Base-by-base conservation (phyloP, 169 alveolate genomes). In the Perkinsus olseni region DNA sequence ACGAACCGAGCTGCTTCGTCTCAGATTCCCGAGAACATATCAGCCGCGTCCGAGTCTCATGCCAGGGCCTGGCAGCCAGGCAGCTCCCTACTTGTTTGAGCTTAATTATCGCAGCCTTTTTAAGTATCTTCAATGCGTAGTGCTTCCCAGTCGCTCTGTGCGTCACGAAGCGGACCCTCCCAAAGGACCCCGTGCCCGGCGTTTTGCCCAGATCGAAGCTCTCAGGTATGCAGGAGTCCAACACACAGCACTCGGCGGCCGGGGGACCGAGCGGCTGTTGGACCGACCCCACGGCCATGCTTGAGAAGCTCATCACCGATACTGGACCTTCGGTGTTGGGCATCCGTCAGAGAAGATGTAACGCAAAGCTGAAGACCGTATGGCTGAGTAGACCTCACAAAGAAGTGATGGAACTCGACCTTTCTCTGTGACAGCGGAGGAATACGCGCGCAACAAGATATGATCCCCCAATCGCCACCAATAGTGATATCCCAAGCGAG, bases 141-240 rank as follows among this genome's bases (percentile, higher is more conserved):
- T 62, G 82, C 82, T 24, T 62, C 31, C 94, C 95, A 34, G 94
- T 94, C 45, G 48, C 38, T 93, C 93, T 95, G 40, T 62, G 82
- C 37, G 82, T 96, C 24, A 96, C 97, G 21, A 97, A 94, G 91
- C 95, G 95, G 38, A 98, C 99, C 91, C 98, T 94, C 3, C 99
- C 99, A 91, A 97, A 98, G 38, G 98, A 96, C 21, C 98, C 98
- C 95, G 95, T 91, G n/a, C 94, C 93, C 38, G 93, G 38, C 21
- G 96, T 93, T 13, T 82, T 82, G 38, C 45, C 50, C 31, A 38
- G 39, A 0, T 82, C 92, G 39, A 38, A 82, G 92, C 50, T 36
- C 50, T 82, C 92, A 28, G 31, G 36, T 8, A 6, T 4, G 31
- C 82, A 62, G 4, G 82, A 21, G 82, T 62, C 82, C 82, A 62